Percentiles rank a stretch among this genome's conserved stretches.
Evolutionary conservation across 768 basidiomycete species (phyloP).

Genomic region (Naganishia vaughanmartiniae): DNA sequence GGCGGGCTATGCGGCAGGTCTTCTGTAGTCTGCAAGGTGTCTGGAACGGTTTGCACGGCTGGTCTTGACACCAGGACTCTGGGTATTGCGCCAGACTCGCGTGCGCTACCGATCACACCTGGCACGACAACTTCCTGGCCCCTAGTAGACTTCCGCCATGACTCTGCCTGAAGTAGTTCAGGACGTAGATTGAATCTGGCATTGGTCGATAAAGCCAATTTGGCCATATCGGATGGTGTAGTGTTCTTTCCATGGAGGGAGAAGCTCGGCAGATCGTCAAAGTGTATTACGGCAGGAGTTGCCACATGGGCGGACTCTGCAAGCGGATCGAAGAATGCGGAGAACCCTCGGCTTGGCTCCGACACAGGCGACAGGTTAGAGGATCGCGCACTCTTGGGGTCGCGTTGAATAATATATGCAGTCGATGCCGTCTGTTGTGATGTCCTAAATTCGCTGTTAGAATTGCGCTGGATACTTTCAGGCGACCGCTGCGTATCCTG

Average conservation of each 20-base stretch:
- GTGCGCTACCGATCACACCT: constrained; percentile 17
- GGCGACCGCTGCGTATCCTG: no score
- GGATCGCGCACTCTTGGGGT: background rate
- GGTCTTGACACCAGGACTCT: constrained; percentile 10
- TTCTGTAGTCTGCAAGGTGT: constrained; percentile 23
- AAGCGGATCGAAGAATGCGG: constrained; percentile 16
- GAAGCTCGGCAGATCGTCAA: constrained; percentile 8
- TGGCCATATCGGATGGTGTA: background rate
- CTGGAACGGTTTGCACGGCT: constrained; percentile 15
- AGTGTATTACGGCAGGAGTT: constrained; percentile 6
- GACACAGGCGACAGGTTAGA: background rate
- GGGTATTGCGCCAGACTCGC: background rate
- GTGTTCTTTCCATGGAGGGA: background rate
- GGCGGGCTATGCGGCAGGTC: constrained; percentile 10
- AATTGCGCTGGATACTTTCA: background rate
- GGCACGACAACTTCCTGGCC: constrained; percentile 18
- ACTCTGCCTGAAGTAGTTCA: constrained; percentile 21
- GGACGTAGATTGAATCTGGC: constrained; percentile 18
- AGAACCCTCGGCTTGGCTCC: background rate
- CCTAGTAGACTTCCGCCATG: constrained; percentile 18
- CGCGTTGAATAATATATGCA: background rate
- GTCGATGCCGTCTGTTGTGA: background rate
- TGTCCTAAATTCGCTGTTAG: background rate
- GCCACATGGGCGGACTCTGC: constrained; percentile 3
- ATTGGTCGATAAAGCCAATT: background rate